A percentile compares a stretch with the other conserved stretches of the same genome.
phyloP scores from a whole-genome alignment of 768 basidiomycete species.

The Russula ochroleuca region DNA sequence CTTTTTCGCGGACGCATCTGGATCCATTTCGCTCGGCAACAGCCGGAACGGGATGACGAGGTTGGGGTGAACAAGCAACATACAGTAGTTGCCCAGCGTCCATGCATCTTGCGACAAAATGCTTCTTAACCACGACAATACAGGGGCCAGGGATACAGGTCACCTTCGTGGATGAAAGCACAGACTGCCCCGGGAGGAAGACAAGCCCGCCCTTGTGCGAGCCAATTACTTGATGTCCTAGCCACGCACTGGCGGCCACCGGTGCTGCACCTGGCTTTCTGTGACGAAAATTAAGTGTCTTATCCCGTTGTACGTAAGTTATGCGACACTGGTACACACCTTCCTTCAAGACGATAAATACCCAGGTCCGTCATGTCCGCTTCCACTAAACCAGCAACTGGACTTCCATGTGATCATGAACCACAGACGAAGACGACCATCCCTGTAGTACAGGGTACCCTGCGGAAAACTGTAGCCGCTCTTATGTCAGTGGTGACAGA shows the following conservation, averaged over 20 bases:
- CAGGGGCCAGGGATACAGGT: not conserved
- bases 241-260: constrained; percentile 32
- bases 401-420: constrained; percentile 39
- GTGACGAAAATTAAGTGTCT: not conserved
- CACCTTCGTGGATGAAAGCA: constrained; percentile 39
- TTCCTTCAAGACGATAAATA: constrained; percentile 46
- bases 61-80: constrained; percentile 36
- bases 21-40: constrained; percentile 36
- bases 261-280: constrained; percentile 48
- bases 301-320: not conserved
- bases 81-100: constrained; percentile 38
- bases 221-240: constrained; percentile 41
- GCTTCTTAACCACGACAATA: not conserved
- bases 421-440: constrained; percentile 38
- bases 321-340: constrained; percentile 29
- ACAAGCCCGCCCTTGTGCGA: constrained; percentile 41
- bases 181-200: constrained; percentile 38
- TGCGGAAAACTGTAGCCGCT: constrained; percentile 43
- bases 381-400: constrained; percentile 33
- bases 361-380: constrained; percentile 37
- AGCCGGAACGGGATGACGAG: constrained; percentile 40
- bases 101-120: constrained; percentile 30
- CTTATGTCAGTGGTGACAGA: constrained; percentile 45
- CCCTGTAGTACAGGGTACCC: constrained; percentile 41
- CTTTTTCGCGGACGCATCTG: too few relatives aligned